phyloP scores from a whole-genome alignment of 768 basidiomycete species.

The Boletus subcaerulescens region DNA sequence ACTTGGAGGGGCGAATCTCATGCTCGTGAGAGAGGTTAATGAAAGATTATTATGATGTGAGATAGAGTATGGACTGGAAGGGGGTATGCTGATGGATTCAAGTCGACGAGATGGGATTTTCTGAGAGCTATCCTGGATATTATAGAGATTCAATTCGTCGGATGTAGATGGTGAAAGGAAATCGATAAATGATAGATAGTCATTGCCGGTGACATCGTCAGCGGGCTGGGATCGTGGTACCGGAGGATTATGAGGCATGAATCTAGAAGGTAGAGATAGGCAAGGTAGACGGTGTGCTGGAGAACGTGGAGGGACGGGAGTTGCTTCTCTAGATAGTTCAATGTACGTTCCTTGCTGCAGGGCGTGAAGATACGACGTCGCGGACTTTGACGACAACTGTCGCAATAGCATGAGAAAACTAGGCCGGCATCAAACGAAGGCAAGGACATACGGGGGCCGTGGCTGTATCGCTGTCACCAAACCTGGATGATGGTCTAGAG shows the following conservation, averaged over 20 bases:
- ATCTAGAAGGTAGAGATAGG: conserved; percentile 18
- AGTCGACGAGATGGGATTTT: conserved; percentile 10
- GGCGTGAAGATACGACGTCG: conserved; percentile 16
- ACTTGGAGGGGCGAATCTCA: conserved; percentile 33
- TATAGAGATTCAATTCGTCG: conserved; percentile 11
- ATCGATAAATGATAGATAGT: conserved; percentile 48
- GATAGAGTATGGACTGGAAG: conserved; percentile 19
- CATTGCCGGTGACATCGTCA: conserved; percentile 28
- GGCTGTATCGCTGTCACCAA: conserved; percentile 24
- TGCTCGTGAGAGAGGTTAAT: conserved; percentile 27
- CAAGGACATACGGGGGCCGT: conserved; percentile 12
- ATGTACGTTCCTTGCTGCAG: not conserved
- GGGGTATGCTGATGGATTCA: conserved; percentile 18
- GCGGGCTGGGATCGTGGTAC: conserved; percentile 17
- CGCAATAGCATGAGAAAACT: conserved; percentile 12
- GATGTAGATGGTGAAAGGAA: conserved; percentile 33
- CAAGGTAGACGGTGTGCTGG: conserved; percentile 27
- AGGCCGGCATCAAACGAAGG: not conserved
- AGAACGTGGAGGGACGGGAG: conserved; percentile 44
- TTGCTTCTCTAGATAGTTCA: conserved; percentile 22
- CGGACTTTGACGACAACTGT: conserved; percentile 18
- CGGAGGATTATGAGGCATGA: conserved; percentile 19
- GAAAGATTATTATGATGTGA: conserved; percentile 16
- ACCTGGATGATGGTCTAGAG: conserved; percentile 12
- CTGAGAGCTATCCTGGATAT: conserved; percentile 1